Evolutionary conservation across 768 basidiomycete genomes (phyloP).

Genomic region (Tubosaeta sp.): DNA sequence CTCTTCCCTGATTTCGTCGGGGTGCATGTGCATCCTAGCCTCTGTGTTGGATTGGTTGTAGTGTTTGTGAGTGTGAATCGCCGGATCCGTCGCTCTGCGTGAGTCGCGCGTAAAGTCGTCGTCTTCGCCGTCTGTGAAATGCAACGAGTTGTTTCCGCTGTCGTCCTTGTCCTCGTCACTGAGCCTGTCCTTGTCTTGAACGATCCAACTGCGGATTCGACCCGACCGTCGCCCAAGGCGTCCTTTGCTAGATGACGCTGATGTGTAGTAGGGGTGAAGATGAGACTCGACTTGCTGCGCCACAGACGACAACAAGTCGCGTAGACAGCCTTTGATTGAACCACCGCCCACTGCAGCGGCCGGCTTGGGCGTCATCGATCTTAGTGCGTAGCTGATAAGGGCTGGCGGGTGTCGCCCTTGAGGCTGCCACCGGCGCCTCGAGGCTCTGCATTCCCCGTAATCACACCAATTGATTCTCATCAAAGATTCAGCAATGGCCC

Average conservation of each 20-base stretch:
- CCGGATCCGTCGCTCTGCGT: background rate
- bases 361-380: background rate
- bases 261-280: slow-evolving; percentile 7
- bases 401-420: background rate
- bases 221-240: slow-evolving; percentile 8
- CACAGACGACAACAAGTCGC: slow-evolving; percentile 20
- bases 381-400: background rate
- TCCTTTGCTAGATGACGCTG: background rate
- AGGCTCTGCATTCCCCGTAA: slow-evolving; percentile 6
- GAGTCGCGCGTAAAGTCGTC: slow-evolving; percentile 5
- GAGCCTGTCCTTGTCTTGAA: slow-evolving; percentile 1
- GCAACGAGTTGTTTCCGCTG: slow-evolving; percentile 11
- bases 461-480: background rate
- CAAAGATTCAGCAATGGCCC: too few species aligned
- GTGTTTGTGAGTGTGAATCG: background rate
- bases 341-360: background rate
- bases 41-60: too few species aligned
- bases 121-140: slow-evolving; percentile 11
- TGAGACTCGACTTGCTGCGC: slow-evolving; percentile 24
- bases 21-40: slow-evolving; percentile 16
- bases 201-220: slow-evolving; percentile 16
- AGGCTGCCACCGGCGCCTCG: slow-evolving; percentile 5
- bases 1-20: slow-evolving; percentile 27
- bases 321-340: slow-evolving; percentile 4
- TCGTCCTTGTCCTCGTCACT: background rate